Evolutionary conservation across 176 grass and related monocot genomes (phyloP).

Genomic region (Olyra latifolia): DNA sequence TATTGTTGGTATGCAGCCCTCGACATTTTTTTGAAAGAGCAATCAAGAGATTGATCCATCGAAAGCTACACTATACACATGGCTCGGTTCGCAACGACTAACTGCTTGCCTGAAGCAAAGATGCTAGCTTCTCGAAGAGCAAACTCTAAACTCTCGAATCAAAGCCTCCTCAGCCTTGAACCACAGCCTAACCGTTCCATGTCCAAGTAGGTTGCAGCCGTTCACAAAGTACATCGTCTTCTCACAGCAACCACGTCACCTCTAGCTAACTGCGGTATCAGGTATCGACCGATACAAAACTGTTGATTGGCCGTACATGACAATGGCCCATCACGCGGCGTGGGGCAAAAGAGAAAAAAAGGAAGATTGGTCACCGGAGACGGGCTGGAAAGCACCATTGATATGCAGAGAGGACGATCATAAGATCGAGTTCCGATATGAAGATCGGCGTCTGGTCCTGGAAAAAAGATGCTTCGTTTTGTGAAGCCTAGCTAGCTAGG

Average conservation of each 20-base stretch:
- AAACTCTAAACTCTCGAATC: too few species aligned
- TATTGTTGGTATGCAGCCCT: too few species aligned
- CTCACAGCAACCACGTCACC: not conserved
- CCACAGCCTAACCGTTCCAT: too few species aligned
- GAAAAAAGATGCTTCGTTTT: conserved; percentile 5
- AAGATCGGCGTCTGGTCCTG: conserved; percentile 18
- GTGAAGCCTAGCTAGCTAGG: not conserved
- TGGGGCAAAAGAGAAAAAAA: not conserved
- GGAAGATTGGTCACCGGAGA: not conserved
- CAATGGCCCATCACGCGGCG: not conserved
- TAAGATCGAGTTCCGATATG: conserved; percentile 19
- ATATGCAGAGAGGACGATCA: conserved; percentile 15
- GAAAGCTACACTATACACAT: too few species aligned
- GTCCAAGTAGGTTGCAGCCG: too few species aligned
- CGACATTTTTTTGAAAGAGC: too few species aligned
- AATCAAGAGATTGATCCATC: too few species aligned
- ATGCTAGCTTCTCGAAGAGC: too few species aligned
- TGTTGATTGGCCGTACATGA: not conserved
- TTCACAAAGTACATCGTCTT: not conserved
- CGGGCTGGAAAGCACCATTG: conserved; percentile 31
- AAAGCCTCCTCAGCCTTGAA: too few species aligned
- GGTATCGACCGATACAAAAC: not conserved
- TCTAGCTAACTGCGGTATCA: not conserved
- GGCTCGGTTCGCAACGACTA: too few species aligned
- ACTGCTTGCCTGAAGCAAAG: too few species aligned